A percentile compares a stretch with the other conserved stretches of the same genome.
Evolutionary conservation across 495 filamentous ascomycete genomes (phyloP).

Genomic region (Aspergillus saccharolyticus): DNA sequence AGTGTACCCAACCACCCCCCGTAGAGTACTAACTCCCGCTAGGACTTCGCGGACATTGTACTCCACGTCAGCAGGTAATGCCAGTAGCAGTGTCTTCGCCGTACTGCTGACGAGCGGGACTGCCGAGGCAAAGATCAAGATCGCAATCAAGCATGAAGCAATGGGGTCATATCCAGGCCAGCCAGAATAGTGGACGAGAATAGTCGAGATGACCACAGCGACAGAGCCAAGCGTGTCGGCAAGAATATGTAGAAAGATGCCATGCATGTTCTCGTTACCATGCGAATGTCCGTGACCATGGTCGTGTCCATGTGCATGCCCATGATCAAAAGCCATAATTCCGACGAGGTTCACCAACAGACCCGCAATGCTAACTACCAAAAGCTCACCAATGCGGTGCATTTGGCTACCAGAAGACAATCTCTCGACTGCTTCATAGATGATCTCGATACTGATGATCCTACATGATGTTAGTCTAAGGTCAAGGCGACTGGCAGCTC

Average conservation of each 20-base stretch:
- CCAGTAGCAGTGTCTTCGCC: constrained; percentile 74
- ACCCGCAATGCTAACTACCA: constrained; percentile 80
- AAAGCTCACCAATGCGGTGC: constrained; percentile 76
- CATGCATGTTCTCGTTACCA: constrained; percentile 97
- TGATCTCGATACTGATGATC: constrained; percentile 93
- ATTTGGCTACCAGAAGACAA: constrained; percentile 76
- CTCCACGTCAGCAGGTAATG: constrained; percentile 79
- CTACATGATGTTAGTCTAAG: constrained; percentile 40
- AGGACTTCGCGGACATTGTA: constrained; percentile 84
- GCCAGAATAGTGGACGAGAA: constrained; percentile 75
- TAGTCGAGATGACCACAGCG: constrained; percentile 88
- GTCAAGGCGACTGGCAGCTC: background rate
- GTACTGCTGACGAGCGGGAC: constrained; percentile 82
- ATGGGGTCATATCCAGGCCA: constrained; percentile 97
- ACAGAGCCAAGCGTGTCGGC: constrained; percentile 93
- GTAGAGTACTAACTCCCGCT: constrained; percentile 72
- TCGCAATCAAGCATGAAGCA: constrained; percentile 88
- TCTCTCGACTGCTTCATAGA: constrained; percentile 89
- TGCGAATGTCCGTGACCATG: constrained; percentile 68
- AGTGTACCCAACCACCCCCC: constrained; percentile 80
- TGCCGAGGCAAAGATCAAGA: constrained; percentile 84
- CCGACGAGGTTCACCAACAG: constrained; percentile 88
- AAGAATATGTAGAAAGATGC: constrained; percentile 95
- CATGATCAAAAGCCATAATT: constrained; percentile 79
- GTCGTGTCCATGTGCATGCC: constrained; percentile 51